phyloP scores from a whole-genome alignment of 768 basidiomycete genomes.

The Xerocomellus chrysenteron region DNA sequence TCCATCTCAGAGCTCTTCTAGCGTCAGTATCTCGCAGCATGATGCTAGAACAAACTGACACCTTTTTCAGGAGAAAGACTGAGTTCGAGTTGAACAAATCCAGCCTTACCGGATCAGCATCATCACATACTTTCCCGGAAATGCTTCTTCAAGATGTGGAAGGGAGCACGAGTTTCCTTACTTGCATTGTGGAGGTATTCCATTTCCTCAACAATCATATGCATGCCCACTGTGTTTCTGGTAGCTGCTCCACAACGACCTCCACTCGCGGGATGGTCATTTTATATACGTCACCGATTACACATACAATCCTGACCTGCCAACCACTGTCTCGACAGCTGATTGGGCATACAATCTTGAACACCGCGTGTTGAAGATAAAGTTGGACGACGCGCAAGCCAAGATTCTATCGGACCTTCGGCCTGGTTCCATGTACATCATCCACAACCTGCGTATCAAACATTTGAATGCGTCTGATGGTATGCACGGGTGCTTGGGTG shows the following conservation, averaged over 20 bases:
- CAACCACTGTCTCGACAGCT: conserved; percentile 25
- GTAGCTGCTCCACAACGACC: conserved; percentile 48
- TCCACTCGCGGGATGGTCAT: conserved; percentile 33
- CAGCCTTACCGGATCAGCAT: conserved; percentile 16
- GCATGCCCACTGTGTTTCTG: not conserved
- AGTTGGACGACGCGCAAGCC: conserved; percentile 48
- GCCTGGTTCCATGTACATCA: conserved; percentile 43
- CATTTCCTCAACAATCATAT: not conserved
- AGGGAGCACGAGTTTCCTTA: conserved; percentile 43
- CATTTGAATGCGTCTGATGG: conserved; percentile 14
- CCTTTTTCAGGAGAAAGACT: conserved; percentile 47
- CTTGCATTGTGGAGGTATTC: conserved; percentile 58
- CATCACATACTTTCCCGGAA: conserved; percentile 39
- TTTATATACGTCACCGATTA: conserved; percentile 67
- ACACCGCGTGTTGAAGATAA: conserved; percentile 51
- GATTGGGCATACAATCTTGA: conserved; percentile 47
- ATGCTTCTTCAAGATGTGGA: conserved; percentile 48
- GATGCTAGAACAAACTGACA: conserved; percentile 4
- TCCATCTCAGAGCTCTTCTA: conserved; percentile 48
- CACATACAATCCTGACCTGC: conserved; percentile 48
- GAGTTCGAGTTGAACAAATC: conserved; percentile 31
- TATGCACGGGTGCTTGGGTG: conserved; percentile 31
- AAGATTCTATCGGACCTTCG: conserved; percentile 38
- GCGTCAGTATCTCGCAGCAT: conserved; percentile 38
- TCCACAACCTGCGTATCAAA: conserved; percentile 52